Evolutionary conservation across 352 stramenopile genomes (phyloP).

Genomic region (Pythium monospermum): DNA sequence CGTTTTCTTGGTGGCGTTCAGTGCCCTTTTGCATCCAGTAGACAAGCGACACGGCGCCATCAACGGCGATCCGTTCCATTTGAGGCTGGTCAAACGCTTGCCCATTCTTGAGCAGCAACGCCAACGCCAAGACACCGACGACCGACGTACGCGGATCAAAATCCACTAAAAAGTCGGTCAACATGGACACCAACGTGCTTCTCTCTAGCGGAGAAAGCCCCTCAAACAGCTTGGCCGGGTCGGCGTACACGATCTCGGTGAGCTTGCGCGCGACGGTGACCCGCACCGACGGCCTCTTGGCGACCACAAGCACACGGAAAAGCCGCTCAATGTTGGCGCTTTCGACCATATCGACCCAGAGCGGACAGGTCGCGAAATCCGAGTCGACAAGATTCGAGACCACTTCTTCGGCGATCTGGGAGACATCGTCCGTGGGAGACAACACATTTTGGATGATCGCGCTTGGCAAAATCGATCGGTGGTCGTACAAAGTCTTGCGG

Average conservation of each 20-base stretch:
- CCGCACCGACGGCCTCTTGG: slow-evolving; percentile 50
- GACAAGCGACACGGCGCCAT: slow-evolving; percentile 59
- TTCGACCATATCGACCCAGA: slow-evolving; percentile 78
- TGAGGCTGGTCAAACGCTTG: slow-evolving; percentile 45
- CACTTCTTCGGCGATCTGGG: slow-evolving; percentile 61
- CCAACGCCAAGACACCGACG: slow-evolving; percentile 63
- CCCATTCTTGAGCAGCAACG: slow-evolving; percentile 58
- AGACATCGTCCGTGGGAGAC: slow-evolving; percentile 40
- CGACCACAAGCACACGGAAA: slow-evolving; percentile 53
- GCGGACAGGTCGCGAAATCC: slow-evolving; percentile 73
- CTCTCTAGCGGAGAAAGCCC: slow-evolving; percentile 47
- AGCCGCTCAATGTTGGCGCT: slow-evolving; percentile 48
- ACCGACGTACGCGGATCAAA: slow-evolving; percentile 68
- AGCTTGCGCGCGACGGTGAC: slow-evolving; percentile 68
- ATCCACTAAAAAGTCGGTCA: slow-evolving; percentile 71
- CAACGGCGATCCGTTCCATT: slow-evolving; percentile 71
- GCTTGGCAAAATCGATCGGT: slow-evolving; percentile 40
- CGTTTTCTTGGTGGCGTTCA: slow-evolving; percentile 77
- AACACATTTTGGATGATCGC: slow-evolving; percentile 68
- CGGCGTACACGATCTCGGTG: slow-evolving; percentile 68
- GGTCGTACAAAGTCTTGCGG: slow-evolving; percentile 74
- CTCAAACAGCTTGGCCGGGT: slow-evolving; percentile 51
- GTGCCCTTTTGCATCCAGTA: slow-evolving; percentile 86
- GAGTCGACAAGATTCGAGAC: slow-evolving; percentile 73
- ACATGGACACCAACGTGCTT: slow-evolving; percentile 53